These are phyloP conservation scores for Borovskyia barvae DNA, from an alignment of 208 protist genomes.

Conservation along the genomic window DNA sequence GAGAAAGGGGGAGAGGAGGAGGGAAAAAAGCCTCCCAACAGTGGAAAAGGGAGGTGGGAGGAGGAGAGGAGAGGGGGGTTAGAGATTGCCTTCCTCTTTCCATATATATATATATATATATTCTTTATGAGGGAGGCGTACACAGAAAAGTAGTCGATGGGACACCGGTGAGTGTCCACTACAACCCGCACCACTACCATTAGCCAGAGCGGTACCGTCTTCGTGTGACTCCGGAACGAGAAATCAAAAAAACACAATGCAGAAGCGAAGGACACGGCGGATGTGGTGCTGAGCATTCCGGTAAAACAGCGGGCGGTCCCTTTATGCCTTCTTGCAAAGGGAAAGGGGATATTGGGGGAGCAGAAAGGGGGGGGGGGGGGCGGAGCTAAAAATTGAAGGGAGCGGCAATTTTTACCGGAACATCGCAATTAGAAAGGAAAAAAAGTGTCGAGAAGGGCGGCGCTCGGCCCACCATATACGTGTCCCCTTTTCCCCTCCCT, in stretches of 20 bases:
- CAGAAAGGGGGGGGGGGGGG: too few relatives aligned
- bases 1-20: neutral
- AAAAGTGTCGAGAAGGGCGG: slow-evolving; percentile 8
- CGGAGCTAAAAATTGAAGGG: too few relatives aligned
- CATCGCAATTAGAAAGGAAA: neutral
- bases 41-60: neutral
- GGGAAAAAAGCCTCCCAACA: neutral
- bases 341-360: too few relatives aligned
- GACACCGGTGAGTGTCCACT: too few relatives aligned
- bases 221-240: neutral
- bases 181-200: too few relatives aligned
- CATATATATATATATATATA: too few relatives aligned
- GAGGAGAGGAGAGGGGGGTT: slow-evolving; percentile 10
- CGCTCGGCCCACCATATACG: too few relatives aligned
- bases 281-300: neutral
- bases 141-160: too few relatives aligned
- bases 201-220: too few relatives aligned
- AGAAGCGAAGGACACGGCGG: neutral
- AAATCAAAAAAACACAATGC: neutral
- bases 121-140: too few relatives aligned
- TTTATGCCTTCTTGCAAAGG: too few relatives aligned
- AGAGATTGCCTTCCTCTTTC: neutral
- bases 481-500: too few relatives aligned
- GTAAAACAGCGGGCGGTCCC: neutral
- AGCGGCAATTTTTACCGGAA: neutral